These are phyloP conservation scores for Xerophyta viscosa DNA, from an alignment of 106 monocot species.

Conservation along the genomic window DNA sequence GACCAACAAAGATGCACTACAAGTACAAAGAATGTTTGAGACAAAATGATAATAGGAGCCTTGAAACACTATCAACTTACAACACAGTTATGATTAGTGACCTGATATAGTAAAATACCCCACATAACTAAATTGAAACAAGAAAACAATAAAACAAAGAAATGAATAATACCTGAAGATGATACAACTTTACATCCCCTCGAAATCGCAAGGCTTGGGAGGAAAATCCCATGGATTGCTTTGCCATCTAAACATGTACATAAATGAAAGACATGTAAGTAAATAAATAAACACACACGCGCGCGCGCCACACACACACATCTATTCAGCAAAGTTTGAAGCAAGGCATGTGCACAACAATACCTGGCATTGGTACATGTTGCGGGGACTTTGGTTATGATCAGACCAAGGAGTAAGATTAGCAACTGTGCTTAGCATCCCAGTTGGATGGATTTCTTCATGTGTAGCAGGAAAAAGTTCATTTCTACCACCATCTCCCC, in stretches of 20 bases:
- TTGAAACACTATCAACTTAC: too few species aligned
- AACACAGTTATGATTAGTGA: too few species aligned
- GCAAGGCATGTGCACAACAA: background rate
- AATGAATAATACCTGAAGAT: constrained; percentile 69
- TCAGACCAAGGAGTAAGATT: constrained; percentile 99
- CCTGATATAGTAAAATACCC: too few species aligned
- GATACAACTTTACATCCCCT: constrained; percentile 79
- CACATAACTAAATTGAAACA: too few species aligned
- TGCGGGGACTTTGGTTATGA: constrained; percentile 97
- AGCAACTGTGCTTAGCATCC: constrained; percentile 89
- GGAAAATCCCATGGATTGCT: constrained; percentile 90
- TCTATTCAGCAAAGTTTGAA: too few species aligned
- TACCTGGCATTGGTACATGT: constrained; percentile 99
- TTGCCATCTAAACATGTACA: constrained; percentile 65
- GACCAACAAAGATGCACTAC: too few species aligned
- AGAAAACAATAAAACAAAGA: background rate
- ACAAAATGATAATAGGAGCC: too few species aligned
- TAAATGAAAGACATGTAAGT: background rate
- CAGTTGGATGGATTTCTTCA: constrained; percentile 96
- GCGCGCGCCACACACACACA: too few species aligned
- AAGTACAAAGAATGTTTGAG: too few species aligned
- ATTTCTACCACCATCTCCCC: constrained; percentile 88
- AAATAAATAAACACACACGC: constrained; percentile 5
- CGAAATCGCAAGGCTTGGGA: constrained; percentile 69
- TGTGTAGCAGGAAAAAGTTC: constrained; percentile 85